Evolutionary conservation across 768 basidiomycete species (phyloP).

Genomic region (Podaxis sp.): DNA sequence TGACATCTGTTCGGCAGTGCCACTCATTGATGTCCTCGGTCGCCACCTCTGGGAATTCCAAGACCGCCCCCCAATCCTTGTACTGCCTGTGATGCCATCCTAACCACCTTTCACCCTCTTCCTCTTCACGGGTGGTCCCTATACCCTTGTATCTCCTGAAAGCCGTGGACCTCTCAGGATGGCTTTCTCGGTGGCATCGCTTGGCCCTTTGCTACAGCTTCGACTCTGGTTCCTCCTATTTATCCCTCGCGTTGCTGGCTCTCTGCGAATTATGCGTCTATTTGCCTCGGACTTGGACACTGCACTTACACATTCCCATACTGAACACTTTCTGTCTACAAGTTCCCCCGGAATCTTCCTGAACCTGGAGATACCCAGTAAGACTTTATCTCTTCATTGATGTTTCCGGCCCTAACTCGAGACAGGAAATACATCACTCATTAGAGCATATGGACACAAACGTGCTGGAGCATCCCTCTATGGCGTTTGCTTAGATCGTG

Average conservation of each 20-base stretch:
- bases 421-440: not conserved
- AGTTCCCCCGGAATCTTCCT: conserved; percentile 4
- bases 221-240: not conserved
- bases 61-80: no score
- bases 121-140: conserved; percentile 6
- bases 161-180: not conserved
- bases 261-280: not conserved
- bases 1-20: not conserved
- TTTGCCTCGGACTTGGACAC: conserved; percentile 1
- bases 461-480: conserved; percentile 5
- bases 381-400: not conserved
- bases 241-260: conserved; percentile 9
- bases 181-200: not conserved
- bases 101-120: not conserved
- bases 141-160: not conserved
- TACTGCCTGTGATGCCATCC: conserved; percentile 2
- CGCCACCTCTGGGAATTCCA: not conserved
- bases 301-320: not conserved
- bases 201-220: not conserved
- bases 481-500: not conserved
- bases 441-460: conserved; percentile 6
- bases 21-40: not conserved
- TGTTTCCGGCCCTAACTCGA: no score
- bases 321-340: not conserved
- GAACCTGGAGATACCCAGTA: conserved; percentile 2